A percentile compares a stretch with the other conserved stretches of the same genome.
phyloP scores from a whole-genome alignment of 805 yeast genomes.

The Candida tibetensis region DNA sequence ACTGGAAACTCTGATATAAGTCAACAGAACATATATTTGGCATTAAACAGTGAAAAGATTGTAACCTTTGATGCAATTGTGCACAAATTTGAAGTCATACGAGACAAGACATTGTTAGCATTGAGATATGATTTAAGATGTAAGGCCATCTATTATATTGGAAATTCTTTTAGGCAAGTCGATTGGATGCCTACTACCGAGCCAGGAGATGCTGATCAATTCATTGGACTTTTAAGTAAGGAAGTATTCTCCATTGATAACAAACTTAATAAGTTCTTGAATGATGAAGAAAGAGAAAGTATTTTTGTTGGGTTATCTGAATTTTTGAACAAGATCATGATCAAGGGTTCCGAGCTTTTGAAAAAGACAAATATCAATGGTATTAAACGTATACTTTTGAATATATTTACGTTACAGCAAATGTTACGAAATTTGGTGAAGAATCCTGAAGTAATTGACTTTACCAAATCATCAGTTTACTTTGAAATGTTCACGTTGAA shows the following conservation, averaged over 20 bases:
- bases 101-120: slow-evolving; percentile 41
- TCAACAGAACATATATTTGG: slow-evolving; percentile 29
- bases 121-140: slow-evolving; percentile 58
- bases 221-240: slow-evolving; percentile 49
- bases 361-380: slow-evolving; percentile 55
- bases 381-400: slow-evolving; percentile 54
- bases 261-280: slow-evolving; percentile 31
- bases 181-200: slow-evolving; percentile 52
- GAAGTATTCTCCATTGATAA: slow-evolving; percentile 48
- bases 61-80: slow-evolving; percentile 37
- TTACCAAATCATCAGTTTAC: slow-evolving; percentile 51
- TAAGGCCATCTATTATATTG: slow-evolving; percentile 50
- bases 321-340: slow-evolving; percentile 50
- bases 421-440: slow-evolving; percentile 57
- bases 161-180: slow-evolving; percentile 45
- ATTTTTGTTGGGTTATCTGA: slow-evolving; percentile 47
- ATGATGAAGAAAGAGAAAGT: slow-evolving; percentile 29
- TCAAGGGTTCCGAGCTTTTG: slow-evolving; percentile 51
- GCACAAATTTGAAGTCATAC: slow-evolving; percentile 30
- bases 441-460: slow-evolving; percentile 52
- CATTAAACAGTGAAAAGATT: slow-evolving; percentile 30
- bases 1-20: slow-evolving; percentile 17
- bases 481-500: slow-evolving; percentile 53
- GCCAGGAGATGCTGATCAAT: slow-evolving; percentile 59
- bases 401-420: slow-evolving; percentile 66